These are phyloP conservation scores for Crithidia sp. DNA, from an alignment of 208 protist genomes.

Conservation along the genomic window DNA sequence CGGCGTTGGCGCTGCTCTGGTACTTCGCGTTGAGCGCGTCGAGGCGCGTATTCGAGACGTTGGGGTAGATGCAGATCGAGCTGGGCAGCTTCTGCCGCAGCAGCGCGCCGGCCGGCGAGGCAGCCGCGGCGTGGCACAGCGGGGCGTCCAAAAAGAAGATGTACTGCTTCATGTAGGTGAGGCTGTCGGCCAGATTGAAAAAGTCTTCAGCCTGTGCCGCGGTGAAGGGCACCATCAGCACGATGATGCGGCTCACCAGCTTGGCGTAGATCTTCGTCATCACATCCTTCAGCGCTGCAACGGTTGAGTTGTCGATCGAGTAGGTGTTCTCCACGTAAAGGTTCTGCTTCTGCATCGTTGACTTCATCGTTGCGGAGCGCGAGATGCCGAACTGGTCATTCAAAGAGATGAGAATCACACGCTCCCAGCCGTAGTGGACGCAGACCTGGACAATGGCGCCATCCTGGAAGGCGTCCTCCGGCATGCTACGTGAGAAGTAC, in stretches of 20 bases:
- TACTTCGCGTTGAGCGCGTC: conserved; percentile 47
- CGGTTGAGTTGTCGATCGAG: conserved; percentile 36
- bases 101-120: conserved; percentile 21
- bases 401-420: conserved; percentile 72
- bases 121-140: conserved; percentile 66
- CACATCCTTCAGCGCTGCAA: conserved; percentile 35
- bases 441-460: conserved; percentile 67
- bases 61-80: conserved; percentile 81
- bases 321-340: conserved; percentile 77
- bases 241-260: conserved; percentile 70
- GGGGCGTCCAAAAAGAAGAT: conserved; percentile 72
- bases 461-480: conserved; percentile 55
- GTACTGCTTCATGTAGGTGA: conserved; percentile 77
- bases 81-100: conserved; percentile 65
- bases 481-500: conserved; percentile 80
- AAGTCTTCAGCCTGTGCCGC: conserved; percentile 59
- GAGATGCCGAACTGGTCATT: conserved; percentile 68
- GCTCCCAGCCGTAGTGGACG: conserved; percentile 80
- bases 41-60: conserved; percentile 42
- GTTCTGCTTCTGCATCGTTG: conserved; percentile 62
- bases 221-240: conserved; percentile 57
- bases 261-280: conserved; percentile 75
- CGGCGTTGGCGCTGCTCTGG: conserved; percentile 30
- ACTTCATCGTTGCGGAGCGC: conserved; percentile 44
- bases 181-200: conserved; percentile 59